Conservation (phyloP, 1,139 yeast genomes). For the Candida sp. region DNA sequence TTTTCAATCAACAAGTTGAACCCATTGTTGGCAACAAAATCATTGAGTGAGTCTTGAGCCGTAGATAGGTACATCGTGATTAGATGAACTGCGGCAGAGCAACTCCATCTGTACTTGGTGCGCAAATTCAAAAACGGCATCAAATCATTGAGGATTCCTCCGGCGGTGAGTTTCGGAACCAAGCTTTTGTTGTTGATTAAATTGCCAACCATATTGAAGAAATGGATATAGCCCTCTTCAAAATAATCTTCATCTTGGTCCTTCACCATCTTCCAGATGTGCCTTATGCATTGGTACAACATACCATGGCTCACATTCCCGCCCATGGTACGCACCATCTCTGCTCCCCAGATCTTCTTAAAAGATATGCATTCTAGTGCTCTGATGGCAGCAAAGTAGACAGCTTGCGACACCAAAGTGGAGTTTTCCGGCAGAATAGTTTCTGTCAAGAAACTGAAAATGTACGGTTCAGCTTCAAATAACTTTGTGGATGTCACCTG, state of each 20-base stretch:
- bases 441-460: slow-evolving; percentile 73
- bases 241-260: slow-evolving; percentile 34
- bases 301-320: slow-evolving; percentile 91
- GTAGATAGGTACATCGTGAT: slow-evolving; percentile 57
- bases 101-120: slow-evolving; percentile 56
- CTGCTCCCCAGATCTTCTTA: slow-evolving; percentile 75
- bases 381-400: slow-evolving; percentile 64
- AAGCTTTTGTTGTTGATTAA: slow-evolving; percentile 58
- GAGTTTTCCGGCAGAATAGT: slow-evolving; percentile 63
- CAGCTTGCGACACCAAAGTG: slow-evolving; percentile 49
- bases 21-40: slow-evolving; percentile 72
- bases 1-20: slow-evolving; percentile 63
- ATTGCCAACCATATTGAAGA: slow-evolving; percentile 63
- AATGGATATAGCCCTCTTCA: slow-evolving; percentile 55
- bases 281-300: slow-evolving; percentile 72
- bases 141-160: slow-evolving; percentile 75
- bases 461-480: slow-evolving; percentile 77
- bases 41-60: slow-evolving; percentile 51
- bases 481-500: slow-evolving; percentile 66
- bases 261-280: slow-evolving; percentile 54
- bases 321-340: slow-evolving; percentile 80
- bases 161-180: slow-evolving; percentile 50
- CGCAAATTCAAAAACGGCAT: slow-evolving; percentile 62
- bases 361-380: slow-evolving; percentile 75
- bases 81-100: slow-evolving; percentile 70